Percentiles rank a stretch among this genome's conserved stretches.
phyloP scores from a whole-genome alignment of 2,329 filamentous ascomycete genomes.

The Neopestalotiopsis sp. region DNA sequence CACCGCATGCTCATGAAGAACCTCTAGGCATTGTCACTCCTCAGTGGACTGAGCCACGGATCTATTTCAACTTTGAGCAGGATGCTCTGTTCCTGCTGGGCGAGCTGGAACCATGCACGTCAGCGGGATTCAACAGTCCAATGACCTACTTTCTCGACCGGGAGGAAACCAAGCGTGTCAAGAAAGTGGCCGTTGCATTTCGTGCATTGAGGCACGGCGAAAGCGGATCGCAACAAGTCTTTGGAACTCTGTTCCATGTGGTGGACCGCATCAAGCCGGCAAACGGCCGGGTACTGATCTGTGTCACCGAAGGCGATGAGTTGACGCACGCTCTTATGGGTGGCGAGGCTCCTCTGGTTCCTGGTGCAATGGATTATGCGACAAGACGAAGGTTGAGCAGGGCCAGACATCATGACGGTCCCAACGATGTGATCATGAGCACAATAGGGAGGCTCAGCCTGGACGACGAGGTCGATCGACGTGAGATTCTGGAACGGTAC shows the following conservation, averaged over 20 bases:
- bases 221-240: conserved; percentile 50
- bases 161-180: conserved; percentile 50
- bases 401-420: not conserved
- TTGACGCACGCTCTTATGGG: conserved; percentile 35
- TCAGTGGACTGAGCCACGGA: conserved; percentile 41
- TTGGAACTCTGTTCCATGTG: conserved; percentile 53
- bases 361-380: conserved; percentile 12
- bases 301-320: conserved; percentile 46
- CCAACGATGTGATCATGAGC: not conserved
- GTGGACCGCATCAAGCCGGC: conserved; percentile 39
- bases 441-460: conserved; percentile 1
- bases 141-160: conserved; percentile 53
- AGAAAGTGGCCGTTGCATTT: conserved; percentile 50
- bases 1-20: not conserved
- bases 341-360: conserved; percentile 29
- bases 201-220: conserved; percentile 49
- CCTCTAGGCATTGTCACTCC: conserved; percentile 32
- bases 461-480: conserved; percentile 13
- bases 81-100: conserved; percentile 55
- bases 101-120: conserved; percentile 53
- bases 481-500: conserved; percentile 11
- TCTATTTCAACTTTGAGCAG: conserved; percentile 54
- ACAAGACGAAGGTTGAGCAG: not conserved
- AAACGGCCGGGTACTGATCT: conserved; percentile 44
- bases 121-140: conserved; percentile 52